Conservation (phyloP, 208 protist species). For the Acanthamoeba pearcei region DNA sequence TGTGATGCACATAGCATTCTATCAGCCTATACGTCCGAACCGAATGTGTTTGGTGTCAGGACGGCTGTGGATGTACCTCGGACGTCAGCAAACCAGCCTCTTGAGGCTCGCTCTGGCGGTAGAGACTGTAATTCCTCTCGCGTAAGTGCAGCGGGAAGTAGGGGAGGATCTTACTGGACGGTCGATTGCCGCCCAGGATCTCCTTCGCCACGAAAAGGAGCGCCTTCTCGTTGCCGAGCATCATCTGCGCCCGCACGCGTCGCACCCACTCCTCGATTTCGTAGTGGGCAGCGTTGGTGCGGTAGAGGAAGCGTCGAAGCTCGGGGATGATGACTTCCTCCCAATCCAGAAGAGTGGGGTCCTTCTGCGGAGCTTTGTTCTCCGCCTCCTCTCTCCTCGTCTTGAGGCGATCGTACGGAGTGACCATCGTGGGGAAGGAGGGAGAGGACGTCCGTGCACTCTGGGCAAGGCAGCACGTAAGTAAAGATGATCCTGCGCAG, state of each 20-base stretch:
- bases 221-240: constrained; percentile 53
- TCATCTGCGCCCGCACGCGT: constrained; percentile 39
- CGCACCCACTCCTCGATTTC: constrained; percentile 72
- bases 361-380: not conserved
- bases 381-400: not conserved
- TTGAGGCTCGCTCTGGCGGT: not conserved
- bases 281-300: constrained; percentile 40
- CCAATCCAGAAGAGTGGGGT: constrained; percentile 69
- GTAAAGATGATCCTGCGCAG: not conserved
- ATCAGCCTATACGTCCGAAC: not conserved
- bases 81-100: constrained; percentile 40
- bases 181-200: constrained; percentile 39
- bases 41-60: too few relatives aligned
- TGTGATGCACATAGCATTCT: not conserved
- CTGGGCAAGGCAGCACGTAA: not conserved
- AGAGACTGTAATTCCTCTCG: constrained; percentile 18
- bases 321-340: constrained; percentile 70
- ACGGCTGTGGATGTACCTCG: not conserved
- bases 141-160: constrained; percentile 62
- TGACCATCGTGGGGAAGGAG: constrained; percentile 34
- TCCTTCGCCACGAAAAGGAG: constrained; percentile 20
- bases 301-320: constrained; percentile 11
- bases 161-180: not conserved
- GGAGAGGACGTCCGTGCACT: not conserved
- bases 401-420: not conserved